phyloP scores from a whole-genome alignment of 305 asterid species.

The Fraxinus nigra region DNA sequence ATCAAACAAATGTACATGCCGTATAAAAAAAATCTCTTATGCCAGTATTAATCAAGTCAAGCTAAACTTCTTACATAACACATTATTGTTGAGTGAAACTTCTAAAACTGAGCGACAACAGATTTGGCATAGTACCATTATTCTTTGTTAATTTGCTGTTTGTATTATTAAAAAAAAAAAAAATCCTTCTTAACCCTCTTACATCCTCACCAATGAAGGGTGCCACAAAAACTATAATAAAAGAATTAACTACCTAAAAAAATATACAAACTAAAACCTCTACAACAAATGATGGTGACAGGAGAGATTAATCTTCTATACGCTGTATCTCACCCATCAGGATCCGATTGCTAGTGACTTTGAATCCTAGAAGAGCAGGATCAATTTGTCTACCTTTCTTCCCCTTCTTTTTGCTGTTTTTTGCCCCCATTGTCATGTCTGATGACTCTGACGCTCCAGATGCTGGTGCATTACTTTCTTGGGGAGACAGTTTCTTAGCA shows the following conservation, averaged over 20 bases:
- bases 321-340: constrained; percentile 98
- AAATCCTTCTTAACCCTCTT: background rate
- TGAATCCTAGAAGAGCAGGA: constrained; percentile 96
- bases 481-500: constrained; percentile 55
- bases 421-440: constrained; percentile 45
- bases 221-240: background rate
- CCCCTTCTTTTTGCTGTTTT: constrained; percentile 81
- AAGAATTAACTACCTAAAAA: background rate
- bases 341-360: constrained; percentile 92
- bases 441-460: constrained; percentile 38
- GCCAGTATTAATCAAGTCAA: background rate
- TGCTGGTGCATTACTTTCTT: constrained; percentile 38
- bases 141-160: too few relatives aligned
- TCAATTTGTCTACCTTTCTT: constrained; percentile 94
- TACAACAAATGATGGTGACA: background rate
- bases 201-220: background rate
- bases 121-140: background rate
- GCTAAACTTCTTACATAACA: background rate
- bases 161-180: too few relatives aligned
- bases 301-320: constrained; percentile 56
- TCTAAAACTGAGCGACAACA: background rate
- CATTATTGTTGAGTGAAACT: background rate
- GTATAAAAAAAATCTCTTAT: background rate
- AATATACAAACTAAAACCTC: background rate
- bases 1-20: background rate